Evolutionary conservation across 2,329 filamentous ascomycete species (phyloP).

Genomic region (Colletotrichum australisinense): DNA sequence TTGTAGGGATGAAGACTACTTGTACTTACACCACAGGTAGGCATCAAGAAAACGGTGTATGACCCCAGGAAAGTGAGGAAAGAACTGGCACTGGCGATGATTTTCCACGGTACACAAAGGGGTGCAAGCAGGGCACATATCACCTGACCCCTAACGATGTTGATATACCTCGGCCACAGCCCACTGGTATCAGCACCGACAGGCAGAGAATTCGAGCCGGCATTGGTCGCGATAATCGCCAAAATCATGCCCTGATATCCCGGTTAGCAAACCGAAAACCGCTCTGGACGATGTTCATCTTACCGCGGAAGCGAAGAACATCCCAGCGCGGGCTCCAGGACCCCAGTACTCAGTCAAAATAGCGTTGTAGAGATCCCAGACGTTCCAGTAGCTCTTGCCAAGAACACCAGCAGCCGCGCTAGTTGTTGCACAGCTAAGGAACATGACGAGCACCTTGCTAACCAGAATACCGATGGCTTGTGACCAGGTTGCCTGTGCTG

Average conservation of each 20-base stretch:
- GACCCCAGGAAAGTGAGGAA: slow-evolving; percentile 41
- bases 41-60: slow-evolving; percentile 45
- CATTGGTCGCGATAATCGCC: slow-evolving; percentile 38
- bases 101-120: slow-evolving; percentile 47
- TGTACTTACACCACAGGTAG: slow-evolving; percentile 43
- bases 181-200: slow-evolving; percentile 46
- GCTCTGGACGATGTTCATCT: neutral
- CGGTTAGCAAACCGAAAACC: neutral
- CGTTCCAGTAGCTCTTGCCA: slow-evolving; percentile 55
- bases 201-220: slow-evolving; percentile 44
- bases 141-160: slow-evolving; percentile 45
- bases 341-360: slow-evolving; percentile 53
- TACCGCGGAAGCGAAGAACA: slow-evolving; percentile 50
- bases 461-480: slow-evolving; percentile 50
- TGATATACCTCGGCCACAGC: slow-evolving; percentile 44
- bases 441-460: slow-evolving; percentile 51
- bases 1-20: too few species aligned
- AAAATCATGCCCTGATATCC: slow-evolving; percentile 33
- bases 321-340: slow-evolving; percentile 48
- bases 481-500: slow-evolving; percentile 41
- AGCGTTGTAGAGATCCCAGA: slow-evolving; percentile 54
- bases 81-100: slow-evolving; percentile 36
- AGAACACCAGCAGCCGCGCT: slow-evolving; percentile 46
- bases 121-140: slow-evolving; percentile 45
- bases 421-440: slow-evolving; percentile 52